Evolutionary conservation across 768 basidiomycete species (phyloP), one percentile per base, ranked within the genome.

Genomic region (Cyclocybe cylindracea): DNA sequence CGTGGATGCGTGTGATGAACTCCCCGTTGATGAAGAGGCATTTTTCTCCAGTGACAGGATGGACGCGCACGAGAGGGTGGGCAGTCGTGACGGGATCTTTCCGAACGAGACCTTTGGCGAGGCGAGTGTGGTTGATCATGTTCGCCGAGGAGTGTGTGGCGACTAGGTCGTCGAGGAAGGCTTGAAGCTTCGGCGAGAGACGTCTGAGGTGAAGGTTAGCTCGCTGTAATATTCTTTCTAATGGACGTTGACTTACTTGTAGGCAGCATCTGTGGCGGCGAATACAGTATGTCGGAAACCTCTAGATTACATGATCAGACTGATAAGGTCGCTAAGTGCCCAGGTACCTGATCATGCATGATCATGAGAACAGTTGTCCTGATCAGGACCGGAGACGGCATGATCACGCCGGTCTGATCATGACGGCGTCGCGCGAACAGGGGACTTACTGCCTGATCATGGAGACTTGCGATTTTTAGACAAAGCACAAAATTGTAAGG

Each of bases 11-110:
- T 16, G 58, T 62, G 39, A 64, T 66, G 33, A 66, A 68, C 35
- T 63, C 67, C 0, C 61, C 64, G 50, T 68, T 68, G 19, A 68
- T 54, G 49, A 66, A 66, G 10, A 68, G 36, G 44, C 59, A 63
- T 35, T 54, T 59, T 33, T 58, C 62, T 3, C 54, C 55, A 2
- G 67, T 68, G 4, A 68, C 60, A 9, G 67, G 65, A 40, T 68
- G 67, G 3, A 68, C 61, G n/a, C 65, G 64, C 11, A 68, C 54
- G n/a, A 68, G 55, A 1, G 66, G 67, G 46, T 69, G 67, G 10
- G 65, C 53, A 33, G 51, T 57, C 39, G 60, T 58, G 9, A 67
- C 55, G 9, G 64, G 61, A 33, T 63, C 67, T 37, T 65, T 63
- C 11, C 66, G 57, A 35, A 66, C 58, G 11, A 65, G 60, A n/a